Evolutionary conservation across 345 rosid species (phyloP).

Genomic region (Arabidopsis suecica): DNA sequence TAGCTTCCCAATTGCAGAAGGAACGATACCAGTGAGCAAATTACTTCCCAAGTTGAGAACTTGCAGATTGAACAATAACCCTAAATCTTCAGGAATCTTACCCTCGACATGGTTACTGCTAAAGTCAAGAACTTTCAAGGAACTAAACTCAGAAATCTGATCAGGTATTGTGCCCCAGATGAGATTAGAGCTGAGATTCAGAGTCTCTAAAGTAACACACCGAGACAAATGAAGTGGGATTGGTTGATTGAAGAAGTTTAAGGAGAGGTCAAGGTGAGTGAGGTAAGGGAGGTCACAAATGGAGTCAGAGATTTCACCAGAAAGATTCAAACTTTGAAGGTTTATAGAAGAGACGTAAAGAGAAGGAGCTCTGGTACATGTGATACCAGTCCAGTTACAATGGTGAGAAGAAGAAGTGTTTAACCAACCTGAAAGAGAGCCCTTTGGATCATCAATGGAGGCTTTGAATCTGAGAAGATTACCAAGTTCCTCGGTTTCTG

Average conservation of each 20-base stretch:
- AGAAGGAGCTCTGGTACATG: slow-evolving; percentile 60
- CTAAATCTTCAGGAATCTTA: slow-evolving; percentile 71
- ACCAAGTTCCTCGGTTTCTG: slow-evolving; percentile 62
- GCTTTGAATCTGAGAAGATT: slow-evolving; percentile 75
- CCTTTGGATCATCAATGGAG: slow-evolving; percentile 72
- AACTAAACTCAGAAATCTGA: slow-evolving; percentile 66
- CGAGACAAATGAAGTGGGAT: slow-evolving; percentile 78
- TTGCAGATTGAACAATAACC: slow-evolving; percentile 61
- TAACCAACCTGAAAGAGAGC: slow-evolving; percentile 78
- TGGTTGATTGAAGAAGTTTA: slow-evolving; percentile 78
- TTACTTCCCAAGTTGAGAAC: slow-evolving; percentile 78
- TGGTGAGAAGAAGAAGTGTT: slow-evolving; percentile 59
- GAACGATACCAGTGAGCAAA: slow-evolving; percentile 74
- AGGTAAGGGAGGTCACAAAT: slow-evolving; percentile 66
- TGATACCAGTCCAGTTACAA: slow-evolving; percentile 92
- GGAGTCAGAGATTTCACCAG: slow-evolving; percentile 85
- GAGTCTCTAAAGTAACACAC: slow-evolving; percentile 67
- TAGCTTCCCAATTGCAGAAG: slow-evolving; percentile 69
- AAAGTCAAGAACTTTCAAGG: slow-evolving; percentile 67
- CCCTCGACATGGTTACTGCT: slow-evolving; percentile 82
- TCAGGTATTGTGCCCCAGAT: slow-evolving; percentile 84
- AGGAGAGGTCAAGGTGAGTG: slow-evolving; percentile 74
- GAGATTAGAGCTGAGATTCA: slow-evolving; percentile 75
- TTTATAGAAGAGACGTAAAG: slow-evolving; percentile 67
- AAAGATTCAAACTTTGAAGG: slow-evolving; percentile 85